Conservation (phyloP, 305 asterid genomes). For the Solanum hybrid region DNA sequence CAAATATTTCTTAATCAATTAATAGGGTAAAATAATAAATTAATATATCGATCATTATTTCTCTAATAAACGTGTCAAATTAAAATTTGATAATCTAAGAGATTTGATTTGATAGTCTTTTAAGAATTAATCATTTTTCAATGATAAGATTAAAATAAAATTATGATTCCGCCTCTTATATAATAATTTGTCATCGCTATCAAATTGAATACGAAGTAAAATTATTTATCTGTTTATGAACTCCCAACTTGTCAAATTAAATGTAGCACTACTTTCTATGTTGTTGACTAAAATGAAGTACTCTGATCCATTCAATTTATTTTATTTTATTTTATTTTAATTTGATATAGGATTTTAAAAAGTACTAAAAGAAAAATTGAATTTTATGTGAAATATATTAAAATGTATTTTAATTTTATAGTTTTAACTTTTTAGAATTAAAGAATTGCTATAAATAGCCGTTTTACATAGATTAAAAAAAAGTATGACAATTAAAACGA, state of each 20-base stretch:
- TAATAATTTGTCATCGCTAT: background rate
- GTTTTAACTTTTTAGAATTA: no score
- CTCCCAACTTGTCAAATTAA: background rate
- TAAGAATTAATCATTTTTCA: no score
- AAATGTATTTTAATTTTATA: background rate
- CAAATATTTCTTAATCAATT: no score
- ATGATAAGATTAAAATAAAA: background rate
- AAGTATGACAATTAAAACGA: background rate
- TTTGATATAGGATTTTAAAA: no score
- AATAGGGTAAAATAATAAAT: no score
- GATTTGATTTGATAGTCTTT: background rate
- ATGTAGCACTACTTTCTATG: background rate
- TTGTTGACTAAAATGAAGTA: background rate
- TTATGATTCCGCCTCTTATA: no score
- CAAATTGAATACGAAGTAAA: background rate
- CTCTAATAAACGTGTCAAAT: background rate
- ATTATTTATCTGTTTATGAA: background rate
- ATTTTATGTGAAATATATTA: no score
- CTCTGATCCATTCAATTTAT: background rate
- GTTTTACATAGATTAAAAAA: no score
- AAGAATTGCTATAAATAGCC: background rate
- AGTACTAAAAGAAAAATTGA: no score
- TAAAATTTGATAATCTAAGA: no score
- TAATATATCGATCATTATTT: accelerated
- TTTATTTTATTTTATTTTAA: no score